Conservation (phyloP, 257 asterid species). For the Solanum piurae region DNA sequence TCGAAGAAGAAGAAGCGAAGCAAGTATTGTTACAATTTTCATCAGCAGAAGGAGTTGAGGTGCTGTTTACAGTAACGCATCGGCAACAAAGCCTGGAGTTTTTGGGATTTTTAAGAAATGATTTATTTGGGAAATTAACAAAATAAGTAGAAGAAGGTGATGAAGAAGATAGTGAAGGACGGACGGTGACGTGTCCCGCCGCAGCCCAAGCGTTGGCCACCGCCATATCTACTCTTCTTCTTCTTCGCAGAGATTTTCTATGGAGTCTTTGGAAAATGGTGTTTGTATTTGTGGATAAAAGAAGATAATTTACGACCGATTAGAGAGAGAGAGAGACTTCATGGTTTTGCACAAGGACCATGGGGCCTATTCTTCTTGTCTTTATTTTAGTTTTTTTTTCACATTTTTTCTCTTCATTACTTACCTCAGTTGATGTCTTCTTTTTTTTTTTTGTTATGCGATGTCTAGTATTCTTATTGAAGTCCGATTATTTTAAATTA, state of each 20-base stretch:
- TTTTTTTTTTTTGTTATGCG: too few species aligned
- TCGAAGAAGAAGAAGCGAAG: conserved; percentile 11
- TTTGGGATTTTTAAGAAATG: conserved; percentile 19
- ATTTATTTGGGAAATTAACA: conserved; percentile 19
- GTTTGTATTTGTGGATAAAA: not conserved
- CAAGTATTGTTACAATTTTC: conserved; percentile 5
- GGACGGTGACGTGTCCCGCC: conserved; percentile 36
- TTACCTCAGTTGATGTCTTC: not conserved
- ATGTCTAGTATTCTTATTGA: too few species aligned
- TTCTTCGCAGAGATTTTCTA: not conserved
- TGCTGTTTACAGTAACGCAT: conserved; percentile 20
- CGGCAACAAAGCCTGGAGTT: conserved; percentile 36
- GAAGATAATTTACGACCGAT: not conserved
- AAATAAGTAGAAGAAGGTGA: conserved; percentile 1
- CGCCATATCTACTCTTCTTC: conserved; percentile 32
- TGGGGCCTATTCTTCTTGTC: not conserved
- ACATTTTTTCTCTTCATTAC: not conserved
- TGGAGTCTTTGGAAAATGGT: not conserved
- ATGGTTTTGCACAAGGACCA: not conserved
- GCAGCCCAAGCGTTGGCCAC: conserved; percentile 73
- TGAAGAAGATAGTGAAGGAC: conserved; percentile 15
- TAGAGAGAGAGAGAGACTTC: not conserved
- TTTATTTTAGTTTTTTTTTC: not conserved
- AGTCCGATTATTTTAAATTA: not conserved
- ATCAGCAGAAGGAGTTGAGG: conserved; percentile 3